These are phyloP conservation scores for Agrostemma githago DNA, from an alignment of 148 eudicot genomes.

Conservation along the genomic window DNA sequence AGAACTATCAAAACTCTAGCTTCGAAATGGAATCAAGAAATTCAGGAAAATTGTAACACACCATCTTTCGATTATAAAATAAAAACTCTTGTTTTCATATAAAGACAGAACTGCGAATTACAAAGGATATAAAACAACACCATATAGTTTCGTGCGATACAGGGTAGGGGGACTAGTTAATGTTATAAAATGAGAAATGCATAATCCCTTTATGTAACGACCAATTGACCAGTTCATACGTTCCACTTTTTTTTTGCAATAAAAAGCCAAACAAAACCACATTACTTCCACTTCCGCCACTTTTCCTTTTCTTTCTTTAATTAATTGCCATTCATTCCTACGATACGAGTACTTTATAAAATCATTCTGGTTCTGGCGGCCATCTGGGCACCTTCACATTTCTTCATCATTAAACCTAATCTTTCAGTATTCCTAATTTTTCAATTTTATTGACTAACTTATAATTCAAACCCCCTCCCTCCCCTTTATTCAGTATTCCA, in stretches of 20 bases:
- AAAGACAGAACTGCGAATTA: too few species aligned
- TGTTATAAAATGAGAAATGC: too few species aligned
- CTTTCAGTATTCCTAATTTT: neutral
- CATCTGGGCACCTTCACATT: neutral
- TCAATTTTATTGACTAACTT: neutral
- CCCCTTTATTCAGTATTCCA: too few species aligned
- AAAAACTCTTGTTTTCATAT: too few species aligned
- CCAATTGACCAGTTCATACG: neutral
- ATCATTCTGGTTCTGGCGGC: neutral
- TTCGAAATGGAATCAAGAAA: too few species aligned
- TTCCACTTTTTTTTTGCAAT: neutral
- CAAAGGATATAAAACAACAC: too few species aligned
- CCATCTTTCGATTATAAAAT: too few species aligned
- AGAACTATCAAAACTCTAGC: too few species aligned
- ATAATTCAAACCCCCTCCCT: neutral
- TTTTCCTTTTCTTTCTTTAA: neutral
- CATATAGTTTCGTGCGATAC: too few species aligned
- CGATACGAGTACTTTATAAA: neutral
- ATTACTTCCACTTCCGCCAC: neutral
- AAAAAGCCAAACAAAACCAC: neutral
- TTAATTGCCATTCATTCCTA: constrained; percentile 5
- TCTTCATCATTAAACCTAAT: constrained; percentile 2
- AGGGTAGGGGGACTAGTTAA: too few species aligned
- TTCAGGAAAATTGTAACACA: too few species aligned
- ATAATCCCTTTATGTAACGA: too few species aligned